Conservation (phyloP, 2,329 filamentous ascomycete species). For the Colletotrichum incanum region DNA sequence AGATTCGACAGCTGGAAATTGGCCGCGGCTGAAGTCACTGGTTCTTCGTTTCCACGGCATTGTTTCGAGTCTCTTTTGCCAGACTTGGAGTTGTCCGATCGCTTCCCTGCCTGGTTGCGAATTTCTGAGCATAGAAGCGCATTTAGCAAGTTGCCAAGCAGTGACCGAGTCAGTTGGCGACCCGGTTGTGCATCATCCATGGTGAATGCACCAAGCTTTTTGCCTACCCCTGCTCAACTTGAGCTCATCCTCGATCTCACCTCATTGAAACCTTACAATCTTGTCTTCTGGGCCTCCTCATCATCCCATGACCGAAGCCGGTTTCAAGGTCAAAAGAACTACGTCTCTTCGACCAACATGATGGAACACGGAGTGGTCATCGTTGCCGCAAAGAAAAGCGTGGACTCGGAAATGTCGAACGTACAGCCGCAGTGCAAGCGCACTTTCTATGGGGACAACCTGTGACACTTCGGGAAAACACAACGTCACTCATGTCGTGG, state of each 20-base stretch:
- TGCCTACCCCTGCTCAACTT: conserved; percentile 23
- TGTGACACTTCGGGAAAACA: not conserved
- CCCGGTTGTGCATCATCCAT: not conserved
- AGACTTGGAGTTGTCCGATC: not conserved
- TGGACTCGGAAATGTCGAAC: not conserved
- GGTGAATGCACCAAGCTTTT: not conserved
- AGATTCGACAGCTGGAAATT: not conserved
- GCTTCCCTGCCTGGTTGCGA: not conserved
- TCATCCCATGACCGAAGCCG: not conserved
- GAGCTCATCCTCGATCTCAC: not conserved
- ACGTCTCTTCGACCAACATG: not conserved
- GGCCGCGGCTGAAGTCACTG: not conserved
- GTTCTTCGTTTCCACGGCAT: not conserved
- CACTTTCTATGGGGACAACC: not conserved
- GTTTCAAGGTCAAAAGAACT: not conserved
- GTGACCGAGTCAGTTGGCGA: conserved; percentile 1
- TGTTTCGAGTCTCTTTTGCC: not conserved
- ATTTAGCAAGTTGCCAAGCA: not conserved
- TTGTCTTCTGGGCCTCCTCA: not conserved
- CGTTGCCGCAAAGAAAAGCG: too few relatives aligned
- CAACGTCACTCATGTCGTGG: not conserved
- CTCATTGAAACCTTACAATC: not conserved
- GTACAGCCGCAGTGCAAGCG: not conserved
- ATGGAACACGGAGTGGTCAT: not conserved
- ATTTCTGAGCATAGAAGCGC: not conserved